Evolutionary conservation across 2,329 filamentous ascomycete species (phyloP).

Genomic region (Ascosphaera apis): DNA sequence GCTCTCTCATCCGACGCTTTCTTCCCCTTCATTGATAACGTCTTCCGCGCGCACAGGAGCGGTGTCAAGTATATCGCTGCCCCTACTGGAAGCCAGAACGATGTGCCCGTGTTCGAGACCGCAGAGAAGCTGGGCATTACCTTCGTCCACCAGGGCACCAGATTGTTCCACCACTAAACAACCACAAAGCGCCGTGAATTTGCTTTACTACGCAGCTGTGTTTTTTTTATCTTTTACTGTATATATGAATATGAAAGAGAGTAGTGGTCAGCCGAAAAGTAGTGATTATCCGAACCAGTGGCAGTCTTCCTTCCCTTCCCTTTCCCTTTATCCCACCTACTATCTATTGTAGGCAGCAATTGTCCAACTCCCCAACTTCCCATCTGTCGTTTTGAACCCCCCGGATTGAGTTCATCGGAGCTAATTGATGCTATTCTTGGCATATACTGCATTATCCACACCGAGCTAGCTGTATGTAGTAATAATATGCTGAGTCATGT

Average conservation of each 20-base stretch:
- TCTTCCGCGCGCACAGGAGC: slow-evolving; percentile 71
- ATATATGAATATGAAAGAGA: not conserved
- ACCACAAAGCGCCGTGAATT: not conserved
- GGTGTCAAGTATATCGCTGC: slow-evolving; percentile 93
- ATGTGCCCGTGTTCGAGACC: slow-evolving; percentile 40
- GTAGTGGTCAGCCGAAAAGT: not conserved
- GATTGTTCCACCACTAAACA: slow-evolving; percentile 78
- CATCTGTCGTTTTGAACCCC: no score
- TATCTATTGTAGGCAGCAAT: no score
- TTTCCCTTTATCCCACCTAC: no score
- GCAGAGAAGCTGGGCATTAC: slow-evolving; percentile 80
- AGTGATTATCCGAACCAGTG: no score
- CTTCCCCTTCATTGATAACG: slow-evolving; percentile 97
- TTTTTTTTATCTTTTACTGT: not conserved
- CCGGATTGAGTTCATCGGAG: no score
- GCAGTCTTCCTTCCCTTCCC: no score
- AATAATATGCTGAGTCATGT: no score
- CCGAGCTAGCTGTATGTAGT: no score
- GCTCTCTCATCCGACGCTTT: slow-evolving; percentile 88
- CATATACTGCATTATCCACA: no score
- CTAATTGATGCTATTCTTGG: no score
- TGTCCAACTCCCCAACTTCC: no score
- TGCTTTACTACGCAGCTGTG: no score
- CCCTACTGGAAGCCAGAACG: slow-evolving; percentile 48
- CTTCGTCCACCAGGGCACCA: slow-evolving; percentile 84